A percentile compares a stretch with the other conserved stretches of the same genome.
phyloP scores from a whole-genome alignment of 1,139 yeast species.

The Yamadazyma spencermartinsiae region DNA sequence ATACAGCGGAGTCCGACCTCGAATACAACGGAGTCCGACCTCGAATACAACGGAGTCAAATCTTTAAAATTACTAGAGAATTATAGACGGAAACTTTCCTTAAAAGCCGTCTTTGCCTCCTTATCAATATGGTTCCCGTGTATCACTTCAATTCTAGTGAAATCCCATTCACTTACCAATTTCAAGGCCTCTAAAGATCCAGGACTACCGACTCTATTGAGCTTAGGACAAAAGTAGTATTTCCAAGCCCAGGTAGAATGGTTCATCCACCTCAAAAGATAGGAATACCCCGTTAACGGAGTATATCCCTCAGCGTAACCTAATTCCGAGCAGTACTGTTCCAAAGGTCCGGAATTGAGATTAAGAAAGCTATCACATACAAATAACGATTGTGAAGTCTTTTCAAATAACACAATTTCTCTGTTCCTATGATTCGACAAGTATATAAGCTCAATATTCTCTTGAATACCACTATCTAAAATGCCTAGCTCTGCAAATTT shows the following conservation, averaged over 20 bases:
- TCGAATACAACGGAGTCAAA: no score
- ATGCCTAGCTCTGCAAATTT: slow-evolving; percentile 17
- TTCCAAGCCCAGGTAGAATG: slow-evolving; percentile 26
- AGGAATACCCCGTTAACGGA: slow-evolving; percentile 44
- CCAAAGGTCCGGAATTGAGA: slow-evolving; percentile 43
- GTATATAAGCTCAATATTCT: slow-evolving; percentile 46
- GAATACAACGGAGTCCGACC: no score
- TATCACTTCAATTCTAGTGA: slow-evolving; percentile 44
- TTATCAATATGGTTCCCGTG: slow-evolving; percentile 51
- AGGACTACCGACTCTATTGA: slow-evolving; percentile 27
- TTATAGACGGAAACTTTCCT: slow-evolving; percentile 3
- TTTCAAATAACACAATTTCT: slow-evolving; percentile 48
- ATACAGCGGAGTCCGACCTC: no score
- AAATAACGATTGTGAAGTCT: slow-evolving; percentile 37
- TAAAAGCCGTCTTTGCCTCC: slow-evolving; percentile 27
- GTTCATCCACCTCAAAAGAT: slow-evolving; percentile 34
- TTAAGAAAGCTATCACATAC: slow-evolving; percentile 55
- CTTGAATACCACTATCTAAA: slow-evolving; percentile 17
- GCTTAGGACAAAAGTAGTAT: slow-evolving; percentile 24
- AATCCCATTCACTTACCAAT: slow-evolving; percentile 35
- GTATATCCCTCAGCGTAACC: slow-evolving; percentile 30
- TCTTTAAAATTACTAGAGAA: no score
- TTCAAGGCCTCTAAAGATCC: slow-evolving; percentile 22
- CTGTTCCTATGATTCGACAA: slow-evolving; percentile 47
- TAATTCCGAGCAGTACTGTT: slow-evolving; percentile 46